Conservation (phyloP, 768 basidiomycete genomes). For the Tylopilus sp. region DNA sequence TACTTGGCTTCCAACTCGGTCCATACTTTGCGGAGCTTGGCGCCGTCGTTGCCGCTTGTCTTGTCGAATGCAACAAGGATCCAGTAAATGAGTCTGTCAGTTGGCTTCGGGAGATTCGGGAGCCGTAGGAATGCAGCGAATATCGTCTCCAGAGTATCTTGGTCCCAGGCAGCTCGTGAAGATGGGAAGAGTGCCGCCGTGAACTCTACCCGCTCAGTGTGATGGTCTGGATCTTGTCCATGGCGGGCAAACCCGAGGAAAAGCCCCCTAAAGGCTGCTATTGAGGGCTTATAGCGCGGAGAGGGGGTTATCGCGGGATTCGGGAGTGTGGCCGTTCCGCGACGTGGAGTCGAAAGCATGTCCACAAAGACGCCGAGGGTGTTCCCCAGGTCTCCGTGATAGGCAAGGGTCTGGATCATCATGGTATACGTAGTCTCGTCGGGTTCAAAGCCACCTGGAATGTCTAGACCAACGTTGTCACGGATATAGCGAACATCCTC, state of each 20-base stretch:
- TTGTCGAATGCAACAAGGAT: constrained; percentile 62
- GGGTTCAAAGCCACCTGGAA: constrained; percentile 46
- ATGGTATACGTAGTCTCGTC: constrained; percentile 64
- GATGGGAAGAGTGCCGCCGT: constrained; percentile 7
- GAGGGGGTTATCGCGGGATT: constrained; percentile 28
- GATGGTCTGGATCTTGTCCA: constrained; percentile 32
- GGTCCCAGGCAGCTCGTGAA: constrained; percentile 44
- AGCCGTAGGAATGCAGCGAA: constrained; percentile 64
- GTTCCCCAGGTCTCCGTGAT: constrained; percentile 60
- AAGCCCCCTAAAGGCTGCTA: constrained; percentile 62
- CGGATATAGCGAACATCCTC: constrained; percentile 38
- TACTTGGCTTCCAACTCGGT: constrained; percentile 54
- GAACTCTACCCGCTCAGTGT: background rate
- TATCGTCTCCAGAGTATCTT: constrained; percentile 51
- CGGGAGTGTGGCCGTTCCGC: constrained; percentile 33
- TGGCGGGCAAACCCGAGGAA: constrained; percentile 75
- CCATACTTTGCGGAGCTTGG: constrained; percentile 56
- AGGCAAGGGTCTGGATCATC: constrained; percentile 68
- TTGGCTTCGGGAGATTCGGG: constrained; percentile 42
- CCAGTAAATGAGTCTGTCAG: constrained; percentile 56
- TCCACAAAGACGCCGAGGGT: constrained; percentile 62
- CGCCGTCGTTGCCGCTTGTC: constrained; percentile 50
- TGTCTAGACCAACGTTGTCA: constrained; percentile 42
- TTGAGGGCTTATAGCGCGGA: constrained; percentile 39
- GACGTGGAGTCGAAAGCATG: constrained; percentile 52